Evolutionary conservation across 2,329 filamentous ascomycete genomes (phyloP), one percentile per base, ranked within the genome.

Genomic region (Nothomitra cinnamomea): DNA sequence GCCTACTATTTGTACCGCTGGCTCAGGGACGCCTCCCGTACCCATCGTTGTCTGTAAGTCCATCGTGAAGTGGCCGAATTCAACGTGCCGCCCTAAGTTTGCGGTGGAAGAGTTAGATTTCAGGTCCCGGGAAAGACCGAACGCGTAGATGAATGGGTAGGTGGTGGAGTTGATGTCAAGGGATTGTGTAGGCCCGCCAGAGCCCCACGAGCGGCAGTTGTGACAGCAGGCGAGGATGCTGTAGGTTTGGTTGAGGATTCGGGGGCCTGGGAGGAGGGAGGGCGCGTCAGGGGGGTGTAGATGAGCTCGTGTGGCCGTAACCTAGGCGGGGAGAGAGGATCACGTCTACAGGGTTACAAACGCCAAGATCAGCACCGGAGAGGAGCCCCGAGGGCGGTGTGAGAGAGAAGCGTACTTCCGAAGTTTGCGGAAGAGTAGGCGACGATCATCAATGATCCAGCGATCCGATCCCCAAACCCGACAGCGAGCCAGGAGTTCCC

Each of bases 121-220:
- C 53, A 55, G 61, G 51, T 61, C 51, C 42, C 64, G 61, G 3
- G 58, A 60, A 6, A 63, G 62, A 2, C 69, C 69, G 6, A 71
- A 65, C 2, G 68, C 69, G 55, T 67, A 71, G 24, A 70, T 66
- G 63, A 70, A 70, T 1, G 67, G 66, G 22, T 69, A 64, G 0
- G 58, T 36, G 0, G 57, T 58, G 38, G 60, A 62, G 4, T 59
- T 61, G 1, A 59, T 52, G 54, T 70, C 63, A 2, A 71, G 58
- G 36, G 60, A 64, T 4, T 32, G 28, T 32, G 4, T 32, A 10
- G 28, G 10, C 5, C 5, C 22, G 24, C 64, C 65, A n/a, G 57
- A 58, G 13, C 57, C 59, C 66, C 66, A 69, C 43, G 58, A 58
- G 13, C 64, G 63, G 59, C 69, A 71, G 57, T 67, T 66, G 7